Base-by-base conservation (phyloP, 140 eudicot genomes). In the Oenanthe javanica region DNA sequence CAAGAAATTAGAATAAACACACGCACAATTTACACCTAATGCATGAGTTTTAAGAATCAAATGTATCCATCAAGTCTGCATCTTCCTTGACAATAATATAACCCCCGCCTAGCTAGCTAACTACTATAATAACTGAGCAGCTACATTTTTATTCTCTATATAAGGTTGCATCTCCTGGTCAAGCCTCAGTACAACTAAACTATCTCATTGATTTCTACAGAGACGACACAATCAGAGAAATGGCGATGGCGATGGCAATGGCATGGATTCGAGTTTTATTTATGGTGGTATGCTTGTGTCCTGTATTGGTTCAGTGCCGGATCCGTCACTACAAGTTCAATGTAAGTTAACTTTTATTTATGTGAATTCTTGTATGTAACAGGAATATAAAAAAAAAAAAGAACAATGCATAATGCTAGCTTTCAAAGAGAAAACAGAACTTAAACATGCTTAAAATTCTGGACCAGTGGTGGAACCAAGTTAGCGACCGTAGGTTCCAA, bases 261-360 rank as follows among this genome's bases (percentile, higher is more conserved):
- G 40, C 70, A 63, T 63, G 13, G 70, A 9, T 63, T 63, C 70
- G 70, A 63, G 40, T 23, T 63, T 10, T 63, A 38, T 9, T 63
- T 9, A 23, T 63, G 70, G 40, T 23, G 70, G 70, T 63, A 23
- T 63, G 70, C 70, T 23, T 63, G 70, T 63, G 23, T 63, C 70
- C 70, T 63, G 70, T 63, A 2, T 23, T 63, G 38, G 70, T 63
- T 63, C 70, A 63, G 70, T 63, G 70, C 70, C 12, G 70, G 40
- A 63, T 63, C 16, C 70, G 70, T 23, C 70, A 63, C 23, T 63
- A 63, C 70, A 63, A 63, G 70, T 63, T 63, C 70, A 63, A 63
- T 63, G 70, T 63, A 21, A 63, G 70, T 57, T 21, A 11, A 19
- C 36, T 42, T 42, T 42, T 42, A 42, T 42, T 42, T 42, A 42